These are phyloP conservation scores for Taxillus chinensis DNA, from an alignment of 164 flowering plant species.

Conservation along the genomic window DNA sequence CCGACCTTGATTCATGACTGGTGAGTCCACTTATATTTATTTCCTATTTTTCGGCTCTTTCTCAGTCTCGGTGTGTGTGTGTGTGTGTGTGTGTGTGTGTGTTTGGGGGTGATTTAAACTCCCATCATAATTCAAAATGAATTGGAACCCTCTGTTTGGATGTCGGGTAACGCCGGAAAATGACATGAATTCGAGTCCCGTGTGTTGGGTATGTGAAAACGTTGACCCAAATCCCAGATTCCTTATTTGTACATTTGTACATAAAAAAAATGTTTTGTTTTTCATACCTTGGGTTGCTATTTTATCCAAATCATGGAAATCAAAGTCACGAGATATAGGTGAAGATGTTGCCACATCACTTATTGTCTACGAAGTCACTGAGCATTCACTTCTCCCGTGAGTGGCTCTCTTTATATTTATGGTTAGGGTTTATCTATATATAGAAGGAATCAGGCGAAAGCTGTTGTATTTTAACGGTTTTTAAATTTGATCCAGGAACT, in stretches of 20 bases:
- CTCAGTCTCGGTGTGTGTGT: too few species aligned
- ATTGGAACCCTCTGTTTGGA: background rate
- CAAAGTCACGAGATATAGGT: background rate
- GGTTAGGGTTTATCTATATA: too few species aligned
- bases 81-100: too few species aligned
- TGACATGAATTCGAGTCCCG: background rate
- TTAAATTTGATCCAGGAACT: slow-evolving; percentile 9
- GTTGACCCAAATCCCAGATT: background rate
- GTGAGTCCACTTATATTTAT: too few species aligned
- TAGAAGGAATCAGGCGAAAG: background rate
- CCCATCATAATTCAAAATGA: too few species aligned
- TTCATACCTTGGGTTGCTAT: too few species aligned
- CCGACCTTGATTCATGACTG: too few species aligned
- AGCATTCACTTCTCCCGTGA: slow-evolving; percentile 2
- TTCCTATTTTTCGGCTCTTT: too few species aligned
- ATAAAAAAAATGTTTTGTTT: too few species aligned
- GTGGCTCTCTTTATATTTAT: too few species aligned
- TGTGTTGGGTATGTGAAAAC: background rate
- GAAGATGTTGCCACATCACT: background rate
- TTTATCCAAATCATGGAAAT: background rate
- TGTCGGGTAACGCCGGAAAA: background rate
- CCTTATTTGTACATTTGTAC: too few species aligned
- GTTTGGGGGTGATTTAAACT: too few species aligned
- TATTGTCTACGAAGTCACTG: background rate
- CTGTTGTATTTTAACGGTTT: background rate